phyloP scores from a whole-genome alignment of 768 basidiomycete genomes.

The Trametes cinnabarina region DNA sequence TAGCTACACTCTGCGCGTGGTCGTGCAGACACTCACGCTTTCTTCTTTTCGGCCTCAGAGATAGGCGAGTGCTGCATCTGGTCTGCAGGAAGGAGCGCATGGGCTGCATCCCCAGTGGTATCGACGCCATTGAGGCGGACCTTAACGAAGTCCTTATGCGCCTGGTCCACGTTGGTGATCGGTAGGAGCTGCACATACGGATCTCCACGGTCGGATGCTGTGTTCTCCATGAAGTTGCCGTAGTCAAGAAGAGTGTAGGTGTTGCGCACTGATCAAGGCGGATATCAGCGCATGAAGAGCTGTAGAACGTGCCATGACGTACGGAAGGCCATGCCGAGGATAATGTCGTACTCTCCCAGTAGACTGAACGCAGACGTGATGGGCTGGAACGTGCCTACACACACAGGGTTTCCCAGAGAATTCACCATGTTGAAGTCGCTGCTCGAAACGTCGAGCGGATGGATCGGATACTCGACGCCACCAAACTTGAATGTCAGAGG shows the following conservation, averaged over 20 bases:
- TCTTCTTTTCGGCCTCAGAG: constrained; percentile 28
- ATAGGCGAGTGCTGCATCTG: constrained; percentile 60
- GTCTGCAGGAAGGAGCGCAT: constrained; percentile 57
- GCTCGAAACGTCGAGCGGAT: constrained; percentile 69
- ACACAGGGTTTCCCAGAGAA: constrained; percentile 51
- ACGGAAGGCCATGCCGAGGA: constrained; percentile 81
- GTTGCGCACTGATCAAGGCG: constrained; percentile 59
- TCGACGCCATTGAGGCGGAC: constrained; percentile 60
- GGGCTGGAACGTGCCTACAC: constrained; percentile 81
- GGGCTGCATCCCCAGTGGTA: constrained; percentile 51
- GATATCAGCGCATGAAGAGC: not conserved
- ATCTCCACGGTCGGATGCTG: constrained; percentile 43
- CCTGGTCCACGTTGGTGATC: constrained; percentile 48
- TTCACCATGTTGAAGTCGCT: constrained; percentile 53
- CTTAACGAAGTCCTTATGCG: constrained; percentile 65
- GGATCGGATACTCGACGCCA: constrained; percentile 64
- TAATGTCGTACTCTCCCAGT: constrained; percentile 77
- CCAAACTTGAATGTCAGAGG: constrained; percentile 73
- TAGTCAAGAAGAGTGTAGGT: constrained; percentile 70
- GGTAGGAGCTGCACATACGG: constrained; percentile 74
- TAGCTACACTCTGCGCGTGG: not conserved
- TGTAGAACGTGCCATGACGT: constrained; percentile 27
- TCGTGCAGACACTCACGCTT: constrained; percentile 17
- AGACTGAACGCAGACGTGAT: constrained; percentile 78
- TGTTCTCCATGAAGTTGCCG: constrained; percentile 60